Conservation (phyloP, 2,329 filamentous ascomycete genomes). For the Sclerotiophoma versabilis region DNA sequence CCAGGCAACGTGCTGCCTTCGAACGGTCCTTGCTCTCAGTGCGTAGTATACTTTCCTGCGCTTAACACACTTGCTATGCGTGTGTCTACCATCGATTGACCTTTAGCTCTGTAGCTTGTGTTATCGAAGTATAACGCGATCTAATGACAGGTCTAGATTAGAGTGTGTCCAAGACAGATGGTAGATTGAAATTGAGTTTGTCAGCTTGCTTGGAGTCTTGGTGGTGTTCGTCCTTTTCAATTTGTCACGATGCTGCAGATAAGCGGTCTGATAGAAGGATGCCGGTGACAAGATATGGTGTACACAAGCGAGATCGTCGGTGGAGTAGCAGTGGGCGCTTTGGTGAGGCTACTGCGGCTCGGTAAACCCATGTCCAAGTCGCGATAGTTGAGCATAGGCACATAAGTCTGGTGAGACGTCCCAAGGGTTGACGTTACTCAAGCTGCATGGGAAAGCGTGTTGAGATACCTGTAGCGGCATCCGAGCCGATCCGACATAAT, state of each 20-base stretch:
- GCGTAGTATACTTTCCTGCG: too few relatives aligned
- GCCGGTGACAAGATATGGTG: background rate
- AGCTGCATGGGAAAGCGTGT: background rate
- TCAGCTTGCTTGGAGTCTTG: background rate
- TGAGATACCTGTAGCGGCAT: background rate
- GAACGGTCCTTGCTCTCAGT: too few relatives aligned
- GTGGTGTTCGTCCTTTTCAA: background rate
- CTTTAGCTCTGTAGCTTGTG: too few relatives aligned
- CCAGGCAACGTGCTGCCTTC: too few relatives aligned
- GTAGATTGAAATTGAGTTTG: too few relatives aligned
- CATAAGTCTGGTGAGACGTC: background rate
- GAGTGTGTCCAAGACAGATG: too few relatives aligned
- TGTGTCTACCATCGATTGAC: too few relatives aligned
- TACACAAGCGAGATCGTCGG: background rate
- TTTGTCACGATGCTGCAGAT: slow-evolving; percentile 7
- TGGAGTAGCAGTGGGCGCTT: background rate
- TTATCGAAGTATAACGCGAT: too few relatives aligned
- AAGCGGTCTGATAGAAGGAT: background rate
- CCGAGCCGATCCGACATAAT: background rate
- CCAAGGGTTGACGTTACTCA: background rate
- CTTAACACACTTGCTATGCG: too few relatives aligned
- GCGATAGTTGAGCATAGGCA: background rate
- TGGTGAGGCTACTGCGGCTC: background rate
- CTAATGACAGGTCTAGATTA: too few relatives aligned
- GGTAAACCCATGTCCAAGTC: background rate